phyloP scores from a whole-genome alignment of 1,139 yeast species.

The Yamadazyma epiphylla region DNA sequence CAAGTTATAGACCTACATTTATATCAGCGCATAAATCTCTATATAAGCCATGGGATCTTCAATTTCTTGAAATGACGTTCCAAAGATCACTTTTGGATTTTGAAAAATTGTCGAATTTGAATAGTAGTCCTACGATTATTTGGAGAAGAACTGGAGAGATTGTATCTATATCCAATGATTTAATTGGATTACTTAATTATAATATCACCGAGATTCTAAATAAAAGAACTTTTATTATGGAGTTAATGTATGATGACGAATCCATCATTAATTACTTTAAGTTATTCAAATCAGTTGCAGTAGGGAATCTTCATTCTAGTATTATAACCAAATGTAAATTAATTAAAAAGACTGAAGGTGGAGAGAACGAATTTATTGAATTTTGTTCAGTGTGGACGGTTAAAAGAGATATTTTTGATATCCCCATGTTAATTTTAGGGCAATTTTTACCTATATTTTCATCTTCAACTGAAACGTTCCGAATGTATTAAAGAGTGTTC shows the following conservation, averaged over 20 bases:
- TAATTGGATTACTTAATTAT: slow-evolving; percentile 60
- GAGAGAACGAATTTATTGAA: slow-evolving; percentile 31
- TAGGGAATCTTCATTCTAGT: slow-evolving; percentile 47
- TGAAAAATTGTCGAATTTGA: slow-evolving; percentile 54
- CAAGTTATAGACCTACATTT: slow-evolving; percentile 68
- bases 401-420: slow-evolving; percentile 83
- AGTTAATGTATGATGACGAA: slow-evolving; percentile 47
- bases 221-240: slow-evolving; percentile 51
- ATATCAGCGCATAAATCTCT: slow-evolving; percentile 68
- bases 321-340: slow-evolving; percentile 47
- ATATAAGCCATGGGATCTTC: slow-evolving; percentile 58
- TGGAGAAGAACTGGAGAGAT: slow-evolving; percentile 81
- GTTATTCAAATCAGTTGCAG: slow-evolving; percentile 47
- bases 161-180: slow-evolving; percentile 65
- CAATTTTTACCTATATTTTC: slow-evolving; percentile 43
- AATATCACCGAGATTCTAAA: slow-evolving; percentile 44
- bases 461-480: slow-evolving; percentile 31
- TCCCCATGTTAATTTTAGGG: slow-evolving; percentile 59
- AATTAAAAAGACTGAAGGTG: slow-evolving; percentile 17
- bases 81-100: slow-evolving; percentile 67
- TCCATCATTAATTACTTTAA: slow-evolving; percentile 41
- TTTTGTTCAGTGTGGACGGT: slow-evolving; percentile 63
- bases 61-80: slow-evolving; percentile 64
- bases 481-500: slow-evolving; percentile 35
- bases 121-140: slow-evolving; percentile 66